These are phyloP conservation scores for Xylariaceae sp. DNA, from an alignment of 2,329 filamentous ascomycete genomes.

Conservation along the genomic window DNA sequence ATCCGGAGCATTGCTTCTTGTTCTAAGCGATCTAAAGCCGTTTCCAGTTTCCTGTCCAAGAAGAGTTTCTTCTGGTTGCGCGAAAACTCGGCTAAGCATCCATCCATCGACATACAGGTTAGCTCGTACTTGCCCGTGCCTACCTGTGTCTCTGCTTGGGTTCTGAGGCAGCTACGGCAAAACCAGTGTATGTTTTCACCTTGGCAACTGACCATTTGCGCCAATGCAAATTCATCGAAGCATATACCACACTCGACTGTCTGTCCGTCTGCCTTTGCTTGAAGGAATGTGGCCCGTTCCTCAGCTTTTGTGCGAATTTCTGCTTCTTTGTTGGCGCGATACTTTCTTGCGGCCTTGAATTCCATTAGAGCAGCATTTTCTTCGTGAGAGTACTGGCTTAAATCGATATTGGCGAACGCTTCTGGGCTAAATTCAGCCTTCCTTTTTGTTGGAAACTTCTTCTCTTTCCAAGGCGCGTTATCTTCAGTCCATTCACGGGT, in stretches of 20 bases:
- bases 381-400: constrained; percentile 10
- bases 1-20: constrained; percentile 65
- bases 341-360: constrained; percentile 33
- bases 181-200: constrained; percentile 60
- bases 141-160: constrained; percentile 63
- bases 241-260: constrained; percentile 71
- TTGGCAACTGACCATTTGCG: constrained; percentile 66
- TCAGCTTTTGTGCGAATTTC: constrained; percentile 24
- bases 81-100: constrained; percentile 61
- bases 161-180: constrained; percentile 63
- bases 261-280: constrained; percentile 46
- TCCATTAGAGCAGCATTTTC: constrained; percentile 37
- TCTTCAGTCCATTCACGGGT: constrained; percentile 17
- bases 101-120: constrained; percentile 65
- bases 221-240: constrained; percentile 61
- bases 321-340: constrained; percentile 27
- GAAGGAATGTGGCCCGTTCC: constrained; percentile 36
- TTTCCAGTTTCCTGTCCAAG: constrained; percentile 53
- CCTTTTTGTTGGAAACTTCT: constrained; percentile 25
- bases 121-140: constrained; percentile 66
- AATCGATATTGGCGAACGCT: constrained; percentile 15
- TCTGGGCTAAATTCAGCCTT: constrained; percentile 16
- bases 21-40: constrained; percentile 66
- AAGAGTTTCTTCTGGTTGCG: constrained; percentile 51
- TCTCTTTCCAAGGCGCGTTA: constrained; percentile 24